These are phyloP conservation scores for Stagonosporopsis rhizophila DNA, from an alignment of 2,329 filamentous ascomycete genomes.

Conservation along the genomic window DNA sequence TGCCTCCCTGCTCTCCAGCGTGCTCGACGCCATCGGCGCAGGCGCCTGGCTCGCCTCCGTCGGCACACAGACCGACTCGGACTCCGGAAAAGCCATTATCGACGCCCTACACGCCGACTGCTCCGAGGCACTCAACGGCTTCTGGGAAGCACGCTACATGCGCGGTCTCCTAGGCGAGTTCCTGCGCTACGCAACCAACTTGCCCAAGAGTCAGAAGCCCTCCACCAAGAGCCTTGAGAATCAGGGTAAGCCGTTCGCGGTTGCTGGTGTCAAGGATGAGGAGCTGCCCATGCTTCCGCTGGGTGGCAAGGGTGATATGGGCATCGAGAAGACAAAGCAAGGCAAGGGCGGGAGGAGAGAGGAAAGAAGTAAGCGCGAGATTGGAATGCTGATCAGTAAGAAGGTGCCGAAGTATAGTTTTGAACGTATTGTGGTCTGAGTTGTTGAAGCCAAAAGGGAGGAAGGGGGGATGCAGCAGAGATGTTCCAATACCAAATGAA, in stretches of 20 bases:
- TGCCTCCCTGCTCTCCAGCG: constrained; percentile 73
- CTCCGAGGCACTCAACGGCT: constrained; percentile 72
- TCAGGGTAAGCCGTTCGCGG: constrained; percentile 58
- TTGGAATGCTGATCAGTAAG: constrained; percentile 78
- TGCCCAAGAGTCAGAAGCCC: constrained; percentile 42
- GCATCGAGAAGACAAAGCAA: constrained; percentile 61
- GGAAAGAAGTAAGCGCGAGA: constrained; percentile 73
- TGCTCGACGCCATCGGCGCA: constrained; percentile 76
- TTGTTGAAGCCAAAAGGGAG: background rate
- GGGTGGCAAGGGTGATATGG: constrained; percentile 68
- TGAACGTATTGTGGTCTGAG: constrained; percentile 67
- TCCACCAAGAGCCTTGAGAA: constrained; percentile 42
- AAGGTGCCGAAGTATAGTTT: constrained; percentile 83
- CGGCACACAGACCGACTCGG: constrained; percentile 60
- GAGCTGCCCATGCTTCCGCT: constrained; percentile 68
- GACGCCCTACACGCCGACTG: constrained; percentile 72
- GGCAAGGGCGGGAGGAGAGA: constrained; percentile 73
- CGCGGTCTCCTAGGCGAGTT: constrained; percentile 71
- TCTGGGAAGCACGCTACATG: constrained; percentile 72
- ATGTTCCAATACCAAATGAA: background rate
- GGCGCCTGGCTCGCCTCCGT: constrained; percentile 69
- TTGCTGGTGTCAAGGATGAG: constrained; percentile 52
- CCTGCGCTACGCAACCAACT: constrained; percentile 60
- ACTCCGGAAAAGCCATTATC: constrained; percentile 69
- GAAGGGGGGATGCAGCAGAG: background rate